A percentile compares a stretch with the other conserved stretches of the same genome.
These are phyloP conservation scores for Cudoniella acicularis DNA, from an alignment of 495 filamentous ascomycete species.

Conservation along the genomic window DNA sequence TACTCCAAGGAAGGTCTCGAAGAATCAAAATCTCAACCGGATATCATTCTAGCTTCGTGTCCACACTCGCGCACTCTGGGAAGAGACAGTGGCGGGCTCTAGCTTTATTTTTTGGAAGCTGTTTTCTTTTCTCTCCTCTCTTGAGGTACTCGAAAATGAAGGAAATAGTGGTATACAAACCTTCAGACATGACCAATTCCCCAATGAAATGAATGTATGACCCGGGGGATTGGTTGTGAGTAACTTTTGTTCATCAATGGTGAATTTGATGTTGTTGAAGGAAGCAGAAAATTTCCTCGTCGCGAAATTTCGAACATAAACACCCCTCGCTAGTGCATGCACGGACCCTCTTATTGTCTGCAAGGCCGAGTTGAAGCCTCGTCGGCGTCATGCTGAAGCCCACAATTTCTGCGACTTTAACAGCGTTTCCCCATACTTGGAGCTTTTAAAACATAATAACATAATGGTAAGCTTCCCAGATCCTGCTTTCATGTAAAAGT, in stretches of 20 bases:
- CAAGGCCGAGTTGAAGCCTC: background rate
- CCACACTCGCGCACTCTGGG: constrained; percentile 26
- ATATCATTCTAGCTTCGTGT: constrained; percentile 30
- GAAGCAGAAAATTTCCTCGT: background rate
- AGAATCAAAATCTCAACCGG: constrained; percentile 30
- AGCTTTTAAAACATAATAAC: too few relatives aligned
- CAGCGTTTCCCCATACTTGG: background rate
- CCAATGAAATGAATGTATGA: background rate
- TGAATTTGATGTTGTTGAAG: background rate
- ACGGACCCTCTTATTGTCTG: background rate
- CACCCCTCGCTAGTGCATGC: background rate
- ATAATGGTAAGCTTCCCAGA: constrained; percentile 5
- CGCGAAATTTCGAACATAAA: background rate
- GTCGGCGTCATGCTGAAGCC: background rate
- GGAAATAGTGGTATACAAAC: background rate
- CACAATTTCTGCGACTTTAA: background rate
- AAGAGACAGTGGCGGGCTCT: constrained; percentile 25
- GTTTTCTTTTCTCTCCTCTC: background rate
- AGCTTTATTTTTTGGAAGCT: constrained; percentile 30
- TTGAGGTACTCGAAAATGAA: background rate
- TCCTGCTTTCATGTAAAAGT: background rate
- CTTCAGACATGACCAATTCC: background rate
- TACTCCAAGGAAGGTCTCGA: constrained; percentile 25
- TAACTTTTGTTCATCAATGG: too few relatives aligned
- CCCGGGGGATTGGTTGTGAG: too few relatives aligned